A percentile compares a stretch with the other conserved stretches of the same genome.
phyloP scores from a whole-genome alignment of 2,329 filamentous ascomycete species.

The Nothomitra cinnamomea region DNA sequence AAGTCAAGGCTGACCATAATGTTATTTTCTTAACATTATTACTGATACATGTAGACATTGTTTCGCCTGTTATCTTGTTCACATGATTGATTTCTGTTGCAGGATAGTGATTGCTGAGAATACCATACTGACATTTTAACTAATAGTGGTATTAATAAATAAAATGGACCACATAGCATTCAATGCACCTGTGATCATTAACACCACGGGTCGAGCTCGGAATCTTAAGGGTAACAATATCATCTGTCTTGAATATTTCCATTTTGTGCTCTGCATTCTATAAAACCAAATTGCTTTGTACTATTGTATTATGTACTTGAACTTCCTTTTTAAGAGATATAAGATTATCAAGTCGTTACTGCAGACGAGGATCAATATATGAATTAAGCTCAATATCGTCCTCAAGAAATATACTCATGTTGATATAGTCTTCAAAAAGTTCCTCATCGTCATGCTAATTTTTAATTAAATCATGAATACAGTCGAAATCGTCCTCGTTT shows the following conservation, averaged over 20 bases:
- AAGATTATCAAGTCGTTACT: not conserved
- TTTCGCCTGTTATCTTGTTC: not conserved
- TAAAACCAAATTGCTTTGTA: not conserved
- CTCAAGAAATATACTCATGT: not conserved
- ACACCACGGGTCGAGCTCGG: not conserved
- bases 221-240: not conserved
- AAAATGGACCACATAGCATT: not conserved
- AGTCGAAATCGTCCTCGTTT: not conserved
- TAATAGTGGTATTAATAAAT: not conserved
- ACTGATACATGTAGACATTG: not conserved
- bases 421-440: not conserved
- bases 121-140: not conserved
- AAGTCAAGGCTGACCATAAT: not conserved
- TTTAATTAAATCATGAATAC: not conserved
- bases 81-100: not conserved
- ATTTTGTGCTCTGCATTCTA: not conserved
- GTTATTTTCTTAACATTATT: not conserved
- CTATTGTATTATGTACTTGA: not conserved
- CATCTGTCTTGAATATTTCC: not conserved
- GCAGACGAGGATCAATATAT: not conserved
- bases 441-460: not conserved
- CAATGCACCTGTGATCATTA: not conserved
- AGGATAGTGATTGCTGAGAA: not conserved
- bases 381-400: not conserved
- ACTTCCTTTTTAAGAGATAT: not conserved